Base-by-base conservation (phyloP, 345 rosid genomes). In the Geranium rotundifolium region DNA sequence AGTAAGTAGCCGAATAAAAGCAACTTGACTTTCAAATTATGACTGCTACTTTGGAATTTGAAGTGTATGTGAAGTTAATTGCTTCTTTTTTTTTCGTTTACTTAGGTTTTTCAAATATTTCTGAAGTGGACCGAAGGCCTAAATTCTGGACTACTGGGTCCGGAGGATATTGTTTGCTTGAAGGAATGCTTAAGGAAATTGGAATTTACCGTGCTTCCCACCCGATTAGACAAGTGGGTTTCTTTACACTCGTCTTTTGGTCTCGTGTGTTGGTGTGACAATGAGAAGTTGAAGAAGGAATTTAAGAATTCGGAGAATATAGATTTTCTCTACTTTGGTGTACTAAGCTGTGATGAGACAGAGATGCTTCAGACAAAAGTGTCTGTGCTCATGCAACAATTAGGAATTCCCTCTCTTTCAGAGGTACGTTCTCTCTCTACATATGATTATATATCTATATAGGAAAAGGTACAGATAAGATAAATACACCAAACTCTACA, bases 351-450 rank as follows among this genome's bases (percentile, higher is more conserved):
- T 17, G 31, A 69, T 52, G 89, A 83, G 58, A 79, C 69, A 65
- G 88, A 84, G 71, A 61, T 78, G 70, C 76, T 84, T 75, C 79
- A 13, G 60, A 71, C 81, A 46, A 76, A 84, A 68, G 71, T 84
- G 60, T 82, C 84, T 29, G 37, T 29, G 50, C 79, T 92, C 61
- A 75, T 92, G 89, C 82, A 71, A 66, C 64, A 75, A 54, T 69
- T 92, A n/a, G 98, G 88, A 66, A 79, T 89, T 70, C 97, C 88
- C 65, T 80, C 84, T 65, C 84, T 92, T 64, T 85, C 98, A 15
- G 79, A 82, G 89, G 97, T 92, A 75, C 58, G 66, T 50, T 29
- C 66, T 66, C 65, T 54, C 31, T 59, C 14, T n/a, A n/a, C n/a
- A 23, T 23, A 23, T 23, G 27, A 23, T 23, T 23, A 23, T 23